A percentile compares a stretch with the other conserved stretches of the same genome.
Conservation (phyloP, 352 stramenopile species). For the Globisporangium cystogenes region DNA sequence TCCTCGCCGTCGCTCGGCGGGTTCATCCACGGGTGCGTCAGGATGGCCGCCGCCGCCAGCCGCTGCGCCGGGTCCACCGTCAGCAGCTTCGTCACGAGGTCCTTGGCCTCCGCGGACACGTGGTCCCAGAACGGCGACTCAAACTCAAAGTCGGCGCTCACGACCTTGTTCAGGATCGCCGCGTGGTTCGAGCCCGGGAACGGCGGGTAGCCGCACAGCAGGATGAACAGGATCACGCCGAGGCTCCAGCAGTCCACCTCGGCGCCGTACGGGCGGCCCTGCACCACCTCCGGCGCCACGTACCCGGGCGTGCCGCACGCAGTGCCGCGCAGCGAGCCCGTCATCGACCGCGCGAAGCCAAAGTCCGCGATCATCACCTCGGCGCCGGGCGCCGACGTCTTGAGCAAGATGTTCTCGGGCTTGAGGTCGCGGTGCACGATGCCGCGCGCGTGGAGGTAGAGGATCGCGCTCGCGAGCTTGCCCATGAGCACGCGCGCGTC, state of each 20-base stretch:
- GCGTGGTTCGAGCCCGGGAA: conserved; percentile 73
- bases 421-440: conserved; percentile 90
- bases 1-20: conserved; percentile 15
- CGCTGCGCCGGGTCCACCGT: conserved; percentile 83
- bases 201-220: conserved; percentile 91
- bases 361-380: conserved; percentile 89
- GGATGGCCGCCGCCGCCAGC: conserved; percentile 56
- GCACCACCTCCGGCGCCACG: conserved; percentile 93
- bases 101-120: conserved; percentile 91
- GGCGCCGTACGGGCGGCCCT: conserved; percentile 77
- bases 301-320: conserved; percentile 88
- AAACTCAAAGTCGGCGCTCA: conserved; percentile 89
- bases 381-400: conserved; percentile 59
- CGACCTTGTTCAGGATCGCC: conserved; percentile 65
- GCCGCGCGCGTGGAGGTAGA: conserved; percentile 90
- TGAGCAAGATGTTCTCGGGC: conserved; percentile 87
- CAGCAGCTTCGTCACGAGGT: conserved; percentile 92
- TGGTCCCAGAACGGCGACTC: conserved; percentile 91
- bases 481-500: conserved; percentile 90
- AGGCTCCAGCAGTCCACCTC: conserved; percentile 94
- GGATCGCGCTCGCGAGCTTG: conserved; percentile 89
- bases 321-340: conserved; percentile 43
- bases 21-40: conserved; percentile 81
- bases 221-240: conserved; percentile 93
- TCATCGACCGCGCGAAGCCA: conserved; percentile 76